Evolutionary conservation across 768 basidiomycete species (phyloP), one percentile per base, ranked within the genome.

Genomic region (Suillus weaverae): DNA sequence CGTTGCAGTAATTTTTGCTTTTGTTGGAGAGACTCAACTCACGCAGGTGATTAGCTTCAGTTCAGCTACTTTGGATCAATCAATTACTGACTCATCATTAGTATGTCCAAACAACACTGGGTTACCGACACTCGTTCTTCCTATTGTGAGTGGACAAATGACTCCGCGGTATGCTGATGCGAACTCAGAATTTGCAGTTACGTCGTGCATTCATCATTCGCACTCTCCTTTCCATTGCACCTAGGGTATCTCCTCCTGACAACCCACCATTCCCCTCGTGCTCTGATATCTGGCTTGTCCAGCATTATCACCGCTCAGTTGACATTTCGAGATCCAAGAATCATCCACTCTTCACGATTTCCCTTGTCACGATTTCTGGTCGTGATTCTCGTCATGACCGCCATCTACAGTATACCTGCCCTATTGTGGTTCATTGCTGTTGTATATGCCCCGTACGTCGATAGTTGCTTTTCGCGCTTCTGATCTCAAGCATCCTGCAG

Each of bases 101-200:
- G 92, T 89, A 94, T 77, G 86, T 97, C 16, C 92, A 95, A 75
- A 86, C 86, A 1, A 84, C 82, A 1, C 78, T 94, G 36, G 86
- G 81, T 39, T 99, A 92, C 78, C 83, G 88, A 61, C 92, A 97
- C 65, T 93, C 97, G 0, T 97, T 88, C 82, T 90, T 98, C 71
- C 80, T 94, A 66, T 93, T 95, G 93, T 93, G 70, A 66, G 91
- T 73, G 18, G 10, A 51, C 10, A 16, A n/a, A 51, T 5, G 4
- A 35, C 32, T 35, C 53, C n/a, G 5, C 13, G 16, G 14, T 30
- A 30, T 57, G 16, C 14, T n/a, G 7, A 44, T 64, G 66, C 51
- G 61, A 71, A 50, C 62, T n/a, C 36, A 50, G 14, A 36, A 26
- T 44, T 44, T 43, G 30, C 71, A 95, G 94, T 76, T 97, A 91